These are phyloP conservation scores for Daldinia childiae DNA, from an alignment of 495 filamentous ascomycete genomes.

Conservation along the genomic window DNA sequence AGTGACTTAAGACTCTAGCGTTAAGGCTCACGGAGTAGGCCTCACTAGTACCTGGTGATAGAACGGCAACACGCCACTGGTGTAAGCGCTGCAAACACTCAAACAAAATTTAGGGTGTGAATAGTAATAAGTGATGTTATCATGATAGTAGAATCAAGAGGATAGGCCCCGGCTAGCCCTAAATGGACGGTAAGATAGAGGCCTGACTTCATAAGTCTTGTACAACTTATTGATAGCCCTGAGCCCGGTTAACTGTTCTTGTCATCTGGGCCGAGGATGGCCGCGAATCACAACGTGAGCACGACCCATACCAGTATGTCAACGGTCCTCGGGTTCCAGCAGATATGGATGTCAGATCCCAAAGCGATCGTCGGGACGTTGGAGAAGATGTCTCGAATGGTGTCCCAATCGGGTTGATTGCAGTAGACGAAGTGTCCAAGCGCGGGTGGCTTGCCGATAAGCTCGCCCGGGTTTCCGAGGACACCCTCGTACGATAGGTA, in stretches of 20 bases:
- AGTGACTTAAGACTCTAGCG: background rate
- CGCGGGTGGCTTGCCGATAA: background rate
- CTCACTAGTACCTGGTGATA: background rate
- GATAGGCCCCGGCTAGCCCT: background rate
- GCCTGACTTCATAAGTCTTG: background rate
- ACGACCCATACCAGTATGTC: background rate
- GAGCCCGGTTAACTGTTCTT: background rate
- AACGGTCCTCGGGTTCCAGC: background rate
- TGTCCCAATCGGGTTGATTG: background rate
- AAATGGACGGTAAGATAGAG: background rate
- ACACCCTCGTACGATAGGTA: background rate
- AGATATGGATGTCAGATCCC: background rate
- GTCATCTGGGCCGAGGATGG: background rate
- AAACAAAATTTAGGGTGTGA: background rate
- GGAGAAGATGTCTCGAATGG: background rate
- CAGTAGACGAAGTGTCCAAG: background rate
- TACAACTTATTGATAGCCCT: background rate
- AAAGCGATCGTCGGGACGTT: background rate
- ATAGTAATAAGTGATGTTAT: background rate
- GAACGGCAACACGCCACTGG: background rate
- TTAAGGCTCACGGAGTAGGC: background rate
- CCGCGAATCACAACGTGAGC: background rate
- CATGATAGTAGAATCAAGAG: background rate
- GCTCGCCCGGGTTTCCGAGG: background rate
- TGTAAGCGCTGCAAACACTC: background rate